Evolutionary conservation across 1,139 yeast species (phyloP), one percentile per base, ranked within the genome.

Genomic region (Hansenula sp.): DNA sequence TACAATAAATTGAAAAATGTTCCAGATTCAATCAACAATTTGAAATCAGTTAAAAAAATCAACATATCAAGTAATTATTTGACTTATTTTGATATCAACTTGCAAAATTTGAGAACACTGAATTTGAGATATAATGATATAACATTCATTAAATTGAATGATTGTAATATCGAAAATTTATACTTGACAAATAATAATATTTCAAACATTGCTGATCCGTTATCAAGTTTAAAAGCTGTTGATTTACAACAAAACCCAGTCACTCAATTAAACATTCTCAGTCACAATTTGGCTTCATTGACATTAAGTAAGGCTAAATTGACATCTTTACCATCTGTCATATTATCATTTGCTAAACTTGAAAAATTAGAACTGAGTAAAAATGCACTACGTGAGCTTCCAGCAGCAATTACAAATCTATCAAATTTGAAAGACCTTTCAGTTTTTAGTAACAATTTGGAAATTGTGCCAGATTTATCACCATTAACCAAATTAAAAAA

Each of bases 291-390:
- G 55, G 82, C 92, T 1, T 79, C 83, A 20, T 68, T 90, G 42
- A 89, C 88, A 47, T 66, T 90, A 37, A 79, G 87, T 10, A 85
- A 84, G 54, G 96, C 96, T 1, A 89, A 87, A 56, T 68, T 90
- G 35, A 79, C 96, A 0, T 71, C 84, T 3, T 68, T 92, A 34
- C 84, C 92, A 1, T 70, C 77, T 3, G 78, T 76, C 26, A 77
- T 88, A 48, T 69, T 88, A 34, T 65, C 71, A 14, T 69, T 89
- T 36, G 77, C 84, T 0, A 76, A 78, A 46, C 68, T 89, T 40
- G 96, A 87, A 55, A 83, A 79, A 46, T 65, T 92, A 48, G 80
- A 80, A 19, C 65, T 92, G 47, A 95, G 88, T 61, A 81, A 83
- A 53, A 92, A 92, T 57, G 95, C 86, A 58, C 71, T 92, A 55